Conservation (phyloP, 2,329 filamentous ascomycete species). For the Trichoderma aggressivum region DNA sequence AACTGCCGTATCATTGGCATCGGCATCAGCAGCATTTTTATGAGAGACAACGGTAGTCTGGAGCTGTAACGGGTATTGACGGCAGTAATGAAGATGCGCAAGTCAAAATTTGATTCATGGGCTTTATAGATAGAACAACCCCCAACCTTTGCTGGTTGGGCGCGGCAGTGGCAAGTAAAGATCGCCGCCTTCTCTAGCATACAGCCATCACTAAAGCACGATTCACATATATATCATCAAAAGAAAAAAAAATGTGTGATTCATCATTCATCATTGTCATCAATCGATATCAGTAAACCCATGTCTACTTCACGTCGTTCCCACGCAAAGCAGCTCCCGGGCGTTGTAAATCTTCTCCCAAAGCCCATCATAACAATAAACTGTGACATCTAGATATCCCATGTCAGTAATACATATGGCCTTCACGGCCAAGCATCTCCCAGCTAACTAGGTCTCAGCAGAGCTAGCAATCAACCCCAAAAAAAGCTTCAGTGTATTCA, state of each 20-base stretch:
- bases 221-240: neutral
- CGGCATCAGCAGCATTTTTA: neutral
- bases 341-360: neutral
- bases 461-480: neutral
- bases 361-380: neutral
- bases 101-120: neutral
- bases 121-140: no score
- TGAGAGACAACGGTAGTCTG: neutral
- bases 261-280: slow-evolving; percentile 4
- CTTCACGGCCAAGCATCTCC: neutral
- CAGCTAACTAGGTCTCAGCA: neutral
- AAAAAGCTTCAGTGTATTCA: slow-evolving; percentile 26
- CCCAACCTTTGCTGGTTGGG: no score
- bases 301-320: neutral
- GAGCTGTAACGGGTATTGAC: neutral
- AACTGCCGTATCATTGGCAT: neutral
- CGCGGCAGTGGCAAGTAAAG: neutral
- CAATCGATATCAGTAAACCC: neutral
- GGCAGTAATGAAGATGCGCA: neutral
- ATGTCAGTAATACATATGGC: slow-evolving; percentile 13
- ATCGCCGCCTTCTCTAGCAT: neutral
- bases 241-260: neutral
- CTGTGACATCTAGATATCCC: slow-evolving; percentile 1
- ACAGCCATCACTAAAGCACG: neutral
- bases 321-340: neutral